Evolutionary conservation across 495 filamentous ascomycete genomes (phyloP).

Genomic region (Niebla homalea): DNA sequence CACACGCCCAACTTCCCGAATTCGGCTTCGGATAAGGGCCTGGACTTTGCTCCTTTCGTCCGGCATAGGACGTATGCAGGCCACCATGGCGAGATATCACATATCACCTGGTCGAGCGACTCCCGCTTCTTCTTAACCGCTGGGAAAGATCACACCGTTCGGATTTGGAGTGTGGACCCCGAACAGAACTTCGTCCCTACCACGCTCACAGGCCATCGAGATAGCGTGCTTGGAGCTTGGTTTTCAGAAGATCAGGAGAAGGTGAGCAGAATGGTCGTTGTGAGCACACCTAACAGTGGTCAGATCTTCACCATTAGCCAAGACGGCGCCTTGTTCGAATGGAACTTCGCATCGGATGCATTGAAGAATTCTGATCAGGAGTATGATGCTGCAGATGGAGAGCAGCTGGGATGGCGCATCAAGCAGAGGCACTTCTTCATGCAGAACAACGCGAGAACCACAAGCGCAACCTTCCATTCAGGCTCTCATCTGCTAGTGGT

Average conservation of each 20-base stretch:
- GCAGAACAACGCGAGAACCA: constrained; percentile 77
- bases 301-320: constrained; percentile 62
- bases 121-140: constrained; percentile 87
- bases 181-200: constrained; percentile 85
- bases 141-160: constrained; percentile 79
- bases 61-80: constrained; percentile 72
- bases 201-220: constrained; percentile 75
- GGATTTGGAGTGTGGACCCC: constrained; percentile 84
- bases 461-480: constrained; percentile 76
- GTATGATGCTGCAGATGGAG: constrained; percentile 45
- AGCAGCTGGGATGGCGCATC: constrained; percentile 66
- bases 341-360: constrained; percentile 43
- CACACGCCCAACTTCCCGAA: constrained; percentile 82
- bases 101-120: constrained; percentile 87
- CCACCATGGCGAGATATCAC: constrained; percentile 75
- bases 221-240: constrained; percentile 75
- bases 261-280: constrained; percentile 36
- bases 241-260: constrained; percentile 87
- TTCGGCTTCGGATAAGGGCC: constrained; percentile 58
- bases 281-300: constrained; percentile 44
- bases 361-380: constrained; percentile 38
- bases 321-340: constrained; percentile 54
- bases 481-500: constrained; percentile 77
- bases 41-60: constrained; percentile 92
- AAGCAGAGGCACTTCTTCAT: constrained; percentile 78